phyloP scores from a whole-genome alignment of 306 rosid genomes.

The Senna tora region DNA sequence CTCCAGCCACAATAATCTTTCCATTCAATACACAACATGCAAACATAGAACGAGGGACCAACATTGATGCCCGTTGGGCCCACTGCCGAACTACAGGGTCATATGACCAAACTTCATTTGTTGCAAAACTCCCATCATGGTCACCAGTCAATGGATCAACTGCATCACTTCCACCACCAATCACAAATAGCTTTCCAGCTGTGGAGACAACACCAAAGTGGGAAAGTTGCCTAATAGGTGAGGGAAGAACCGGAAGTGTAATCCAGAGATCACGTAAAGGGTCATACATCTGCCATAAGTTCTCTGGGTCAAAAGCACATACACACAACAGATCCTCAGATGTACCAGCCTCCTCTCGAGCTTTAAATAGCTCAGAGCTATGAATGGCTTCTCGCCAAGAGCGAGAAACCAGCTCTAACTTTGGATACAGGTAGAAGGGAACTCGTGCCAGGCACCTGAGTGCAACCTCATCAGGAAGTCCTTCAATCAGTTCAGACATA shows the following conservation, averaged over 20 bases:
- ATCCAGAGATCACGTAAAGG: slow-evolving; percentile 89
- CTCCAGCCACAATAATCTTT: slow-evolving; percentile 92
- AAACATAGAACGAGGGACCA: slow-evolving; percentile 92
- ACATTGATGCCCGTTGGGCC: slow-evolving; percentile 81
- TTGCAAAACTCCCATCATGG: slow-evolving; percentile 93
- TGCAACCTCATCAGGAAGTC: slow-evolving; percentile 94
- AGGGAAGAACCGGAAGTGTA: slow-evolving; percentile 92
- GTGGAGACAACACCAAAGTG: slow-evolving; percentile 85
- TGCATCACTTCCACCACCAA: slow-evolving; percentile 95
- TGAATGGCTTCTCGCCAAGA: slow-evolving; percentile 88
- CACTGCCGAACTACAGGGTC: slow-evolving; percentile 82
- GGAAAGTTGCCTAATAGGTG: slow-evolving; percentile 81
- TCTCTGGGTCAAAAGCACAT: slow-evolving; percentile 93
- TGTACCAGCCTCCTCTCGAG: slow-evolving; percentile 80
- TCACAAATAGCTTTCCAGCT: slow-evolving; percentile 85
- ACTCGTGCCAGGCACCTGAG: slow-evolving; percentile 91
- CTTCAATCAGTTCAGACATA: slow-evolving; percentile 92
- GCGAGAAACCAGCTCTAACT: slow-evolving; percentile 79
- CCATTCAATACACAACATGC: slow-evolving; percentile 93
- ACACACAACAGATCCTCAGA: slow-evolving; percentile 77
- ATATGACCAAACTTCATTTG: slow-evolving; percentile 94
- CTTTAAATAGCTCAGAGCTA: slow-evolving; percentile 77
- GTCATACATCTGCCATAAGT: slow-evolving; percentile 91
- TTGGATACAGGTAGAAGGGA: slow-evolving; percentile 86
- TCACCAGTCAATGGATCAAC: slow-evolving; percentile 96